phyloP scores from a whole-genome alignment of 2,329 filamentous ascomycete genomes.

The Microcyclospora tardicrescens region DNA sequence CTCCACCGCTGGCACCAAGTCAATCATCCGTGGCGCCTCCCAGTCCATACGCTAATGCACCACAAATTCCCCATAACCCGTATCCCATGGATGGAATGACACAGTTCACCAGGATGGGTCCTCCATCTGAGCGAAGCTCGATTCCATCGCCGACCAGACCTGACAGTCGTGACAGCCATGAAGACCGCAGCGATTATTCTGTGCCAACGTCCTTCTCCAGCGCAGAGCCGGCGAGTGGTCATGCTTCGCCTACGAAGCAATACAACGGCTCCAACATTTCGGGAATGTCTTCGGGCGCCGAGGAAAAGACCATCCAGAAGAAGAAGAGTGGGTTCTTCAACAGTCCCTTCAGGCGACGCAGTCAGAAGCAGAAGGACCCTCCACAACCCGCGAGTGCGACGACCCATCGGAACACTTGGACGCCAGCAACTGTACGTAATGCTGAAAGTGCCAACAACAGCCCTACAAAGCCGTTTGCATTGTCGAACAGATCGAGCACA shows the following conservation, averaged over 20 bases:
- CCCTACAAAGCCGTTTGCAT: conserved; percentile 27
- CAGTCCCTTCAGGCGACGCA: conserved; percentile 72
- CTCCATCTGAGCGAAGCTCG: conserved; percentile 56
- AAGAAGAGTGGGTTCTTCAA: conserved; percentile 81
- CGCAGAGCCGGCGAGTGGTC: conserved; percentile 62
- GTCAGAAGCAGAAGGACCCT: conserved; percentile 65
- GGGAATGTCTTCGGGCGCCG: conserved; percentile 32
- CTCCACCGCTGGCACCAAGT: conserved; percentile 12
- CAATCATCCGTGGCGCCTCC: conserved; percentile 12
- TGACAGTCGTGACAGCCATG: conserved; percentile 68
- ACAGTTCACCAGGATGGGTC: conserved; percentile 76
- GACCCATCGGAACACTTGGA: conserved; percentile 42
- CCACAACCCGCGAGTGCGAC: conserved; percentile 26
- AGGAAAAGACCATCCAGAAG: conserved; percentile 56
- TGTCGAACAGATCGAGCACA: conserved; percentile 15
- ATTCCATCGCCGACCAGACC: conserved; percentile 57
- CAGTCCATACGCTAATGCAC: conserved; percentile 51
- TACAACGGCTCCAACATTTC: conserved; percentile 24
- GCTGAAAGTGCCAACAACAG: conserved; percentile 29
- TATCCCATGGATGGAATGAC: conserved; percentile 96
- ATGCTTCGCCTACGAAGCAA: conserved; percentile 59
- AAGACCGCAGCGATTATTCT: conserved; percentile 61
- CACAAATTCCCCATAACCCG: conserved; percentile 73
- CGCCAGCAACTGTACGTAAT: conserved; percentile 26
- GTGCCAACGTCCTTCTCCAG: conserved; percentile 82